Conservation (phyloP, 768 basidiomycete species). For the Leccinum barrowsii region DNA sequence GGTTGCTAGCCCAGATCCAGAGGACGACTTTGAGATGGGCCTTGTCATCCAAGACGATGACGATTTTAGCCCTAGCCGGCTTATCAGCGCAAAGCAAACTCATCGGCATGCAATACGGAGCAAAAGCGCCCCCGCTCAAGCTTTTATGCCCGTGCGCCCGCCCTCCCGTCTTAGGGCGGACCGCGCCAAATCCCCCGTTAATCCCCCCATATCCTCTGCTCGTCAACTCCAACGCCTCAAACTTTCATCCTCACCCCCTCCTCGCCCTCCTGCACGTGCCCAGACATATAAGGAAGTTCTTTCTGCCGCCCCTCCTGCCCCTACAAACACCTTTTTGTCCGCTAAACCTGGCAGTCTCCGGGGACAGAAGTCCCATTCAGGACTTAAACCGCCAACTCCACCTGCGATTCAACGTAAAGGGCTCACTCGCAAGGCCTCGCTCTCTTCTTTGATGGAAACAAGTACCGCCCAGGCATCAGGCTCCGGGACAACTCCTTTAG, state of each 20-base stretch:
- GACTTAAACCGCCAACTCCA: slow-evolving; percentile 72
- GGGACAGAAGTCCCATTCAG: slow-evolving; percentile 81
- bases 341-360: slow-evolving; percentile 74
- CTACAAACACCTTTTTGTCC: slow-evolving; percentile 56
- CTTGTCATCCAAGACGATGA: slow-evolving; percentile 80
- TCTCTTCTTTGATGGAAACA: slow-evolving; percentile 70
- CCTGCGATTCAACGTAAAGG: slow-evolving; percentile 54
- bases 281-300: slow-evolving; percentile 60
- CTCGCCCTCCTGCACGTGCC: slow-evolving; percentile 45
- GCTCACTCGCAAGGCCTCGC: slow-evolving; percentile 71
- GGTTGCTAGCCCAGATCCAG: slow-evolving; percentile 57
- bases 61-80: slow-evolving; percentile 76
- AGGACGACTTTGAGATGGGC: slow-evolving; percentile 85
- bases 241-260: slow-evolving; percentile 67
- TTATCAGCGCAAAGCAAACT: slow-evolving; percentile 48
- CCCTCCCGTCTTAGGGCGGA: slow-evolving; percentile 60
- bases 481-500: slow-evolving; percentile 39
- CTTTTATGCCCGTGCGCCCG: slow-evolving; percentile 51
- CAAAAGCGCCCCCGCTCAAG: slow-evolving; percentile 55
- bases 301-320: slow-evolving; percentile 43
- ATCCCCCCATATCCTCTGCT: slow-evolving; percentile 66
- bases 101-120: slow-evolving; percentile 49
- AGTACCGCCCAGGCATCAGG: slow-evolving; percentile 54
- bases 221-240: slow-evolving; percentile 67
- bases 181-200: slow-evolving; percentile 69